Evolutionary conservation across 1,139 yeast genomes (phyloP).

Genomic region (Blastobotrys proliferans): DNA sequence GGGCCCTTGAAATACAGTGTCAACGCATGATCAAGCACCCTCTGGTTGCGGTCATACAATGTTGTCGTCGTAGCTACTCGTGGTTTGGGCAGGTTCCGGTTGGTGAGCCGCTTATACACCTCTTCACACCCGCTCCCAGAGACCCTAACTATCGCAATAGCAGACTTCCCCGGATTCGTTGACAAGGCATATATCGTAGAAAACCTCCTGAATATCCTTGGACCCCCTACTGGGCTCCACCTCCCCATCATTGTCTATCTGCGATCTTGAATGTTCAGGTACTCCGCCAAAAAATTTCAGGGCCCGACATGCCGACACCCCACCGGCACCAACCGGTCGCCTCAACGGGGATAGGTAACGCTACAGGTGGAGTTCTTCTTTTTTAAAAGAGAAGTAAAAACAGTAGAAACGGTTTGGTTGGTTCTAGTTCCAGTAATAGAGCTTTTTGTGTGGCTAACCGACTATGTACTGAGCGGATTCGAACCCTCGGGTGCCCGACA

Average conservation of each 20-base stretch:
- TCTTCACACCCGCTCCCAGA: slow-evolving; percentile 64
- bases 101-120: slow-evolving; percentile 46
- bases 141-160: slow-evolving; percentile 79
- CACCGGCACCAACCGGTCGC: too few relatives aligned
- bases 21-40: slow-evolving; percentile 71
- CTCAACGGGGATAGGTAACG: too few relatives aligned
- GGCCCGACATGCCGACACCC: too few relatives aligned
- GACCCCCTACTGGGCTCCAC: not conserved
- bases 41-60: slow-evolving; percentile 26
- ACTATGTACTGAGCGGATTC: too few relatives aligned
- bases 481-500: too few relatives aligned
- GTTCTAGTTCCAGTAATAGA: too few relatives aligned
- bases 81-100: slow-evolving; percentile 41
- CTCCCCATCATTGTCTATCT: not conserved
- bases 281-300: too few relatives aligned
- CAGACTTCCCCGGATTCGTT: slow-evolving; percentile 76
- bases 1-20: slow-evolving; percentile 69
- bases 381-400: too few relatives aligned
- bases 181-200: slow-evolving; percentile 83
- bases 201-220: slow-evolving; percentile 3
- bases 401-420: too few relatives aligned
- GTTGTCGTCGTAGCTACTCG: slow-evolving; percentile 53
- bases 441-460: too few relatives aligned
- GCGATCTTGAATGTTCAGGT: too few relatives aligned
- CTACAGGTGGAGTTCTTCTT: too few relatives aligned